Conservation (phyloP, 257 asterid species). For the Ophiorrhiza pumila region DNA sequence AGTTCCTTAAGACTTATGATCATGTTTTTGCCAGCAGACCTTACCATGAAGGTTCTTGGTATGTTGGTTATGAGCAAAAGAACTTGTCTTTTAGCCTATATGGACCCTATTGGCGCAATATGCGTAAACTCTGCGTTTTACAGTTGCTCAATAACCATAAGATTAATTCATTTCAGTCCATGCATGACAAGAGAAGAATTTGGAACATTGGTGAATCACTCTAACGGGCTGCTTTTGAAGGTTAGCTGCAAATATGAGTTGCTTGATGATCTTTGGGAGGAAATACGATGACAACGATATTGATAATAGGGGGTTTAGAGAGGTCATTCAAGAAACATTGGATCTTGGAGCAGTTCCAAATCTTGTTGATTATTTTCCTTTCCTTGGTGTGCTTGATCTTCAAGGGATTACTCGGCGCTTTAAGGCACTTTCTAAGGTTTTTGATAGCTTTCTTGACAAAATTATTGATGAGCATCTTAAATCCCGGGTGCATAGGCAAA, state of each 20-base stretch:
- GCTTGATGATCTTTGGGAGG: background rate
- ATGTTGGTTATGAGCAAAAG: slow-evolving; percentile 7
- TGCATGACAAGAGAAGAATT: slow-evolving; percentile 3
- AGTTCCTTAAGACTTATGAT: slow-evolving; percentile 24
- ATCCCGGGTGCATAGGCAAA: slow-evolving; percentile 7
- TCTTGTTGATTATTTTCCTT: slow-evolving; percentile 4
- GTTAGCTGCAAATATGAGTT: slow-evolving; percentile 1
- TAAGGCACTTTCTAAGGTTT: slow-evolving; percentile 9
- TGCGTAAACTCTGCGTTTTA: slow-evolving; percentile 17
- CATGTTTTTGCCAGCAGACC: slow-evolving; percentile 22
- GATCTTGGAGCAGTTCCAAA: slow-evolving; percentile 17
- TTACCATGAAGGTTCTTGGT: slow-evolving; percentile 11
- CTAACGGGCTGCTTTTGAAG: background rate
- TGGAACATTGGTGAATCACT: slow-evolving; percentile 13
- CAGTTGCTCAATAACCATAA: slow-evolving; percentile 15
- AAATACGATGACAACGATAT: background rate
- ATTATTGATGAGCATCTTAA: slow-evolving; percentile 16
- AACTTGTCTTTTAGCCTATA: slow-evolving; percentile 12
- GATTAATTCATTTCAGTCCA: slow-evolving; percentile 16
- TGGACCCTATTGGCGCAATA: slow-evolving; percentile 21
- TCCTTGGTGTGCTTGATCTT: slow-evolving; percentile 7
- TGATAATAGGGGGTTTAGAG: slow-evolving; percentile 18
- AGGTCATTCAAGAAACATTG: slow-evolving; percentile 10
- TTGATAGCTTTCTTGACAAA: slow-evolving; percentile 19
- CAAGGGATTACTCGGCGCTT: slow-evolving; percentile 13